Evolutionary conservation across 2,329 filamentous ascomycete genomes (phyloP).

Genomic region (Coleophoma crateriformis): DNA sequence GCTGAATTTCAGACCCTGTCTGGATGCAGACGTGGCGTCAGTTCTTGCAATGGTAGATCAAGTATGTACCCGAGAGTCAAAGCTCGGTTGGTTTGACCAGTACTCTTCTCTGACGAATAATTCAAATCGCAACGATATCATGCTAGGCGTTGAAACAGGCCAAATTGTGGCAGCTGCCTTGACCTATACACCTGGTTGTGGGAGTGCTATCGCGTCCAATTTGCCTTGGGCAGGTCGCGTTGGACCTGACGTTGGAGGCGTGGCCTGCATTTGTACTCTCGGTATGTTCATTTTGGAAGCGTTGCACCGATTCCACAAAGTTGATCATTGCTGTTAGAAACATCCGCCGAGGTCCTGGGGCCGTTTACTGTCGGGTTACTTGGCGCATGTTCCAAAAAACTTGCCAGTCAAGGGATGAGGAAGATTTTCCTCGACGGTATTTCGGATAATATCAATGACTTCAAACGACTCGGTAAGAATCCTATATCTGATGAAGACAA

Average conservation of each 20-base stretch:
- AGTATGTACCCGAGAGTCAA: conserved; percentile 38
- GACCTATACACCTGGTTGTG: conserved; percentile 43
- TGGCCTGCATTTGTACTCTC: conserved; percentile 54
- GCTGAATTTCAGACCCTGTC: conserved; percentile 30
- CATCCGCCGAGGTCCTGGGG: too few species aligned
- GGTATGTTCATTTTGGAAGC: conserved; percentile 32
- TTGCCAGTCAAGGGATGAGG: conserved; percentile 44
- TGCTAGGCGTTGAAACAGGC: conserved; percentile 44
- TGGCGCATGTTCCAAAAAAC: conserved; percentile 41
- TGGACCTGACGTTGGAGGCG: conserved; percentile 46
- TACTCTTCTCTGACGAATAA: conserved; percentile 46
- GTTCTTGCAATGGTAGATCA: conserved; percentile 45
- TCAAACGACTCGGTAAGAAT: conserved; percentile 45
- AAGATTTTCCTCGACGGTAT: conserved; percentile 51
- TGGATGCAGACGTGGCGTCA: conserved; percentile 34
- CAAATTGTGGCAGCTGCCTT: conserved; percentile 48
- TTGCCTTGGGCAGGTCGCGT: conserved; percentile 50
- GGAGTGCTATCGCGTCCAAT: conserved; percentile 41
- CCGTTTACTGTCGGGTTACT: conserved; percentile 42
- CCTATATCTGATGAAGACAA: background rate
- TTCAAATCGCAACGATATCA: conserved; percentile 43
- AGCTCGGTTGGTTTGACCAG: conserved; percentile 55
- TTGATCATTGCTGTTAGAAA: background rate
- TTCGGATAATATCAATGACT: conserved; percentile 42
- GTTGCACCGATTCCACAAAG: too few species aligned